phyloP scores from a whole-genome alignment of 768 basidiomycete species.

The Dacryopinax spathularia region DNA sequence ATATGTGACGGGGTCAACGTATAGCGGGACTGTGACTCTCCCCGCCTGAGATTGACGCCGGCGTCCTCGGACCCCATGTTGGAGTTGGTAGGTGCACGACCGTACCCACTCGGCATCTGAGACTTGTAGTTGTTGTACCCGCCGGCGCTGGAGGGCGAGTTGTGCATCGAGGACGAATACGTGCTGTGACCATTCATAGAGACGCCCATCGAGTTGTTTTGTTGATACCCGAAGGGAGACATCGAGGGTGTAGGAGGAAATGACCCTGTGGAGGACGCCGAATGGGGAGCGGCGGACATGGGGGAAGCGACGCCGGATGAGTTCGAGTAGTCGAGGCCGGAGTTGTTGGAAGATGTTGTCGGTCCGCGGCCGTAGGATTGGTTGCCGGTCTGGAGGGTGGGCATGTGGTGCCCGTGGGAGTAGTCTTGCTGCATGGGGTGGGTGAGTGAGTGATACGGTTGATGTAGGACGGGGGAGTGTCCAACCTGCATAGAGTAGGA shows the following conservation, averaged over 20 bases:
- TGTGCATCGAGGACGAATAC: not conserved
- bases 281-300: not conserved
- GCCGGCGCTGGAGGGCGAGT: not conserved
- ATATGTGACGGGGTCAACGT: not conserved
- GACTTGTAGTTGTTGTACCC: conserved; percentile 1
- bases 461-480: not conserved
- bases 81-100: not conserved
- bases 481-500: conserved; percentile 5
- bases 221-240: conserved; percentile 1
- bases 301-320: not conserved
- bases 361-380: not conserved
- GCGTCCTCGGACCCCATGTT: not conserved
- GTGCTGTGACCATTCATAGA: not conserved
- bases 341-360: not conserved
- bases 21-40: not conserved
- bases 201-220: not conserved
- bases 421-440: conserved; percentile 4
- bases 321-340: not conserved
- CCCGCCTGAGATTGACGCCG: not conserved
- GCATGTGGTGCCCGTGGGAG: not conserved
- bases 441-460: not conserved
- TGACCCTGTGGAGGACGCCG: not conserved
- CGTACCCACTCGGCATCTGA: not conserved
- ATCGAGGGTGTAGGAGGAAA: not conserved
- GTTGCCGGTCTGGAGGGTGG: not conserved